Base-by-base conservation (phyloP, 1,284 basidiomycete species). In the Tylopilus sp. region DNA sequence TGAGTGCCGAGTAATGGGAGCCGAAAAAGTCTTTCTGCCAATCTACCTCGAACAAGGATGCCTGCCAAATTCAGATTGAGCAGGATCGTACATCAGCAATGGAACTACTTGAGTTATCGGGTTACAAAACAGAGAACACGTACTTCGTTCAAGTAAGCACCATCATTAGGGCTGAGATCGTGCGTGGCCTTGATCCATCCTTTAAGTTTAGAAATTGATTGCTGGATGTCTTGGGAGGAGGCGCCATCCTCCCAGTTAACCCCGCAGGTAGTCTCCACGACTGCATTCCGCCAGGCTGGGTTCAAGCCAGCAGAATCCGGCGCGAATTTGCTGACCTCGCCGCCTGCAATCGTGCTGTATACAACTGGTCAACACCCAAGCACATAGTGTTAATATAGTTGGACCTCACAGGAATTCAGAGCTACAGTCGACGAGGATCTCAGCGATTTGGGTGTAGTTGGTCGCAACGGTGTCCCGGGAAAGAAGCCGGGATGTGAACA, bases 141-240 rank as follows among this genome's bases (percentile, higher is more conserved):
- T 36, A 81, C 83, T 78, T 86, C 83, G 62, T 86, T 84, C 57
- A 82, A 77, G 69, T 83, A 82, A 4, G 81, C 76, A 3, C 80
- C 82, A 24, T 81, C 77, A 24, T 77, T 71, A 3, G 80, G 77
- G 0, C 74, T 70, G 15, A 69, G 6, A 70, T 69, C 49, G 62
- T 71, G 33, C 66, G 68, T 60, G 16, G 59, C 68, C 13, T 73
- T 70, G 29, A 82, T 69, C 56, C 69, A 69, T 44, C 76, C 74
- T 41, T 80, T 67, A 22, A 79, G 67, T 6, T 70, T 63, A 6
- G 74, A 63, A 1, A 75, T 76, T 13, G 71, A 55, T 16, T 61
- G 69, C 3, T 76, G 57, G n/a, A 84, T 80, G 18, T 72, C 74
- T 3, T 65, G 63, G 8, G 65, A 64, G 1, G 78, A 69, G 0